Percentiles rank a stretch among this genome's conserved stretches.
These are phyloP conservation scores for Ceriops tagal DNA, from an alignment of 345 rosid genomes.

Conservation along the genomic window DNA sequence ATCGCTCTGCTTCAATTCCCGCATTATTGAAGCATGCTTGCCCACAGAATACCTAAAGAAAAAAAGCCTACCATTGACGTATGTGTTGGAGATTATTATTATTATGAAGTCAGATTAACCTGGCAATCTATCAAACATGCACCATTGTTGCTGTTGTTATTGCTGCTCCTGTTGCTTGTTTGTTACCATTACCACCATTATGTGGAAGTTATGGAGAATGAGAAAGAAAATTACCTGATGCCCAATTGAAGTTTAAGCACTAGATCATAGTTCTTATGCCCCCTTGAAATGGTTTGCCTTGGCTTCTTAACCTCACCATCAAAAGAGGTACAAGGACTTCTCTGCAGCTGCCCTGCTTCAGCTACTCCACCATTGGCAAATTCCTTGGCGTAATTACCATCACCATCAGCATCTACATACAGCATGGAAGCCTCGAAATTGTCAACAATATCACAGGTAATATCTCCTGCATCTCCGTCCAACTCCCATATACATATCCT, in stretches of 20 bases:
- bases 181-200: no score
- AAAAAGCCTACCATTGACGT: background rate
- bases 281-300: conserved; percentile 53
- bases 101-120: no score
- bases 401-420: conserved; percentile 39
- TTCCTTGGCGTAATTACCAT: background rate
- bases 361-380: conserved; percentile 6
- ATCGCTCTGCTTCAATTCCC: conserved; percentile 55
- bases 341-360: background rate
- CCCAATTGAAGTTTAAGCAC: conserved; percentile 78
- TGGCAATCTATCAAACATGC: background rate
- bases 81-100: background rate
- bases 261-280: conserved; percentile 61
- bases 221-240: conserved; percentile 38
- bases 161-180: no score
- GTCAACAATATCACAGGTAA: conserved; percentile 93
- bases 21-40: conserved; percentile 47
- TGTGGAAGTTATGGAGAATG: background rate
- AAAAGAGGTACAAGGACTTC: conserved; percentile 21
- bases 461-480: conserved; percentile 55
- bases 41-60: conserved; percentile 55
- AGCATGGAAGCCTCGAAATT: conserved; percentile 63
- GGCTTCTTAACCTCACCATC: conserved; percentile 55
- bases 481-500: conserved; percentile 68
- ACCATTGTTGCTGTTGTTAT: background rate